These are phyloP conservation scores for Macrotyloma uniflorum DNA, from an alignment of 306 rosid species.

Conservation along the genomic window DNA sequence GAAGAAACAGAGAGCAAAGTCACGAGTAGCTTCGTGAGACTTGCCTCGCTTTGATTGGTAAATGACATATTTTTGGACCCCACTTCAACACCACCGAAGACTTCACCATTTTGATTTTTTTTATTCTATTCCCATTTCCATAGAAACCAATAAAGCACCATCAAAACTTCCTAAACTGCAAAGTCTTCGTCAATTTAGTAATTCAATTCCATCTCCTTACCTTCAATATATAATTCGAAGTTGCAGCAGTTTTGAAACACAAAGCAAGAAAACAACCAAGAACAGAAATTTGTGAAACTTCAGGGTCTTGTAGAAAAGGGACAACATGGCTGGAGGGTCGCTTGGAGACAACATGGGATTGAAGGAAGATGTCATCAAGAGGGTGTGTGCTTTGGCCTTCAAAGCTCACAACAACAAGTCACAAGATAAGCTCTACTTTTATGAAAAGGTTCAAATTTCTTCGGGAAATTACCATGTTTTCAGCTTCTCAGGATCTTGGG, in stretches of 20 bases:
- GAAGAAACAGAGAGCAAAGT: background rate
- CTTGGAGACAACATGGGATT: slow-evolving; percentile 46
- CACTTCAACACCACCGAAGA: background rate
- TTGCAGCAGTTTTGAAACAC: background rate
- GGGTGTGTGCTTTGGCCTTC: slow-evolving; percentile 45
- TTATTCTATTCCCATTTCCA: background rate
- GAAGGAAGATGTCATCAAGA: slow-evolving; percentile 46
- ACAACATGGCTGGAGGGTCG: slow-evolving; percentile 42
- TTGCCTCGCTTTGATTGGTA: background rate
- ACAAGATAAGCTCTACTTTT: background rate
- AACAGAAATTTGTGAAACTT: background rate
- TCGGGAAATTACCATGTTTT: slow-evolving; percentile 35
- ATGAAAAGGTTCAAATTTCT: slow-evolving; percentile 33
- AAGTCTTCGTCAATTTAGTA: background rate
- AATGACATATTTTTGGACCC: background rate
- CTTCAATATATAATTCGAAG: background rate
- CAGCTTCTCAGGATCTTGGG: slow-evolving; percentile 61
- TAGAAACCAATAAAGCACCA: background rate
- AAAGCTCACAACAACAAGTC: slow-evolving; percentile 48
- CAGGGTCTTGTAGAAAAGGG: background rate
- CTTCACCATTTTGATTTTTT: background rate
- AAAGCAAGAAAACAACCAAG: background rate
- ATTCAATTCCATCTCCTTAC: background rate
- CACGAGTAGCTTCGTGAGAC: background rate
- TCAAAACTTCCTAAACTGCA: background rate